phyloP scores from a whole-genome alignment of 495 filamentous ascomycete genomes.

The Penicillium silybi region DNA sequence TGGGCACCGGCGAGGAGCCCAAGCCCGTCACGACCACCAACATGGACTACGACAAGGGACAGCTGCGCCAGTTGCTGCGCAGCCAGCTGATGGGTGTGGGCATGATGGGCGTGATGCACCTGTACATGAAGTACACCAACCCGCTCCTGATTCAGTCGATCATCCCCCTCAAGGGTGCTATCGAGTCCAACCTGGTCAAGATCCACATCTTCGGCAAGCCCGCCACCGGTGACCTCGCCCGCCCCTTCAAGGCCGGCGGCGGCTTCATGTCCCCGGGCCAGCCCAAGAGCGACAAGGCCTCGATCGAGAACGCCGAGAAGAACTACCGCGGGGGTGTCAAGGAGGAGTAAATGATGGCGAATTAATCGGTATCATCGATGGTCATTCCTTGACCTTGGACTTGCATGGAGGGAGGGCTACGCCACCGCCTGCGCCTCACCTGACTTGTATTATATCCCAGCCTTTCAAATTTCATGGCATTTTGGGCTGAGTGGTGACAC shows the following conservation, averaged over 20 bases:
- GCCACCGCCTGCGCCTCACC: background rate
- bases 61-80: constrained; percentile 79
- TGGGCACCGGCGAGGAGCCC: constrained; percentile 87
- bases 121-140: constrained; percentile 99
- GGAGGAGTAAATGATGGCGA: constrained; percentile 65
- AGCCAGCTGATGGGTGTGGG: constrained; percentile 88
- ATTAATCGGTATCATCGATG: background rate
- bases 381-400: background rate
- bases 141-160: constrained; percentile 97
- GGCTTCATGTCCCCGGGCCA: constrained; percentile 76
- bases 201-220: constrained; percentile 88
- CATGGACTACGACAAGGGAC: constrained; percentile 83
- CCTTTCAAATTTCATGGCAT: background rate
- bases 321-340: constrained; percentile 82
- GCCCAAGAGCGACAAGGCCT: constrained; percentile 93
- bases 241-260: constrained; percentile 84
- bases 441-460: background rate
- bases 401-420: background rate
- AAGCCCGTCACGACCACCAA: constrained; percentile 95
- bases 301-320: constrained; percentile 81
- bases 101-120: constrained; percentile 98
- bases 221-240: constrained; percentile 86
- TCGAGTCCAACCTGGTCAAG: constrained; percentile 93
- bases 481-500: background rate
- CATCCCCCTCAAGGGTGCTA: constrained; percentile 90